These are phyloP conservation scores for Paramecium octaurelia DNA, from an alignment of 73 alveolate genomes.

Conservation along the genomic window DNA sequence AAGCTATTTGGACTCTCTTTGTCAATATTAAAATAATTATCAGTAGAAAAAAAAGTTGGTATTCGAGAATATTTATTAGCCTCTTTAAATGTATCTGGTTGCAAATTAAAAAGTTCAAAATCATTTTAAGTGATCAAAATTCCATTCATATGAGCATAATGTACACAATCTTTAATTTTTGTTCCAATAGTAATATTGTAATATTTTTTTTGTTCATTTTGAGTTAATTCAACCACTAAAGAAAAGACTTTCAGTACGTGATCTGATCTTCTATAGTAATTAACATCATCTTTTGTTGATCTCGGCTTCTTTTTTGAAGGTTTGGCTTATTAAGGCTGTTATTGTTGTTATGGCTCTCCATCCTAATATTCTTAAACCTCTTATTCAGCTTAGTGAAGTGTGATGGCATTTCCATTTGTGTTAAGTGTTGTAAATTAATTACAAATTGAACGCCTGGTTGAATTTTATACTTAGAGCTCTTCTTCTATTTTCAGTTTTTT, in stretches of 20 bases:
- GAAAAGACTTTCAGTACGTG: not conserved
- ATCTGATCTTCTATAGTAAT: not conserved
- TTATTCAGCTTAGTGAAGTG: not conserved
- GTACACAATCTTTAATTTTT: not conserved
- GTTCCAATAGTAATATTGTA: not conserved
- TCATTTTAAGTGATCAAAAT: not conserved
- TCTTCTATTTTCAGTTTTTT: not conserved
- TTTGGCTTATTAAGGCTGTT: not conserved
- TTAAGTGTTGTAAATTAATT: not conserved
- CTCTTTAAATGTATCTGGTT: not conserved
- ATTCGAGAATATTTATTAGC: not conserved
- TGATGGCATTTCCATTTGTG: not conserved
- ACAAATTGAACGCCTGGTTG: not conserved
- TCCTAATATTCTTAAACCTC: not conserved
- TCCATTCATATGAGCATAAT: not conserved
- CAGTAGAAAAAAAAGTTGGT: not conserved
- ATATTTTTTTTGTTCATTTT: not conserved
- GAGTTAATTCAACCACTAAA: not conserved
- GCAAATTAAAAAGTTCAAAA: not conserved
- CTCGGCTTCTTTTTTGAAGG: not conserved
- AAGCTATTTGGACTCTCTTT: not conserved
- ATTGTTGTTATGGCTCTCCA: not conserved
- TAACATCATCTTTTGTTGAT: not conserved
- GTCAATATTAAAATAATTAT: conserved; percentile 5
- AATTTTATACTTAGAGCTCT: not conserved